Conservation (phyloP, 495 filamentous ascomycete species). For the Penicillium daleae region DNA sequence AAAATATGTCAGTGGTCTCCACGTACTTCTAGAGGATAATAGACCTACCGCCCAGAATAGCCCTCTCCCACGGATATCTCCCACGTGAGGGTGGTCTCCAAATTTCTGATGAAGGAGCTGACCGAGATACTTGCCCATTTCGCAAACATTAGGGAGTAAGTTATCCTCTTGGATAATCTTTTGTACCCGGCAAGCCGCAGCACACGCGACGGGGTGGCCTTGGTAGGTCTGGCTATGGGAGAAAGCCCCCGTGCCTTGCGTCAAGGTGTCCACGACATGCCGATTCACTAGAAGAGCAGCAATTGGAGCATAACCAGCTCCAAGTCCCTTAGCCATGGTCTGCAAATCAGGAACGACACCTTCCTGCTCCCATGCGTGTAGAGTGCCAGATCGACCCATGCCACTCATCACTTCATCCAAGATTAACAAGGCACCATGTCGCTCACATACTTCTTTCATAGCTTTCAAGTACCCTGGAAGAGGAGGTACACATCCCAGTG, state of each 20-base stretch:
- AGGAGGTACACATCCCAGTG: slow-evolving; percentile 60
- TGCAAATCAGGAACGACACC: slow-evolving; percentile 61
- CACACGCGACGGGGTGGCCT: slow-evolving; percentile 54
- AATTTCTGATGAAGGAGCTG: slow-evolving; percentile 42
- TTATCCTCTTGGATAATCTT: slow-evolving; percentile 46
- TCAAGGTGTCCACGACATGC: slow-evolving; percentile 54
- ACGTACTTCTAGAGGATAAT: slow-evolving; percentile 8
- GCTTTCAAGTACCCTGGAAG: slow-evolving; percentile 62
- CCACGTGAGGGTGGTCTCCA: slow-evolving; percentile 46
- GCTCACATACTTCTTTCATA: slow-evolving; percentile 60
- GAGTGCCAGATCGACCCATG: slow-evolving; percentile 64
- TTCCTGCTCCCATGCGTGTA: slow-evolving; percentile 68
- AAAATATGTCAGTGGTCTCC: slow-evolving; percentile 11
- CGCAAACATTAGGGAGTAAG: slow-evolving; percentile 48
- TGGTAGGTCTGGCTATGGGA: slow-evolving; percentile 59
- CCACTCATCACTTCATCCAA: slow-evolving; percentile 78
- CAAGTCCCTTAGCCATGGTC: slow-evolving; percentile 64
- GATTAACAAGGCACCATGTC: slow-evolving; percentile 63
- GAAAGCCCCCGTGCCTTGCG: slow-evolving; percentile 52
- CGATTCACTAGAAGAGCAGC: slow-evolving; percentile 57
- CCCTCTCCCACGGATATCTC: slow-evolving; percentile 56
- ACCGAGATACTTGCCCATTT: slow-evolving; percentile 48
- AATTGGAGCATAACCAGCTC: slow-evolving; percentile 61
- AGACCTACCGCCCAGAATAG: slow-evolving; percentile 54
- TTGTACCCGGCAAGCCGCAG: slow-evolving; percentile 52